phyloP scores from a whole-genome alignment of 2,329 filamentous ascomycete genomes.

The Venturia pyrina region DNA sequence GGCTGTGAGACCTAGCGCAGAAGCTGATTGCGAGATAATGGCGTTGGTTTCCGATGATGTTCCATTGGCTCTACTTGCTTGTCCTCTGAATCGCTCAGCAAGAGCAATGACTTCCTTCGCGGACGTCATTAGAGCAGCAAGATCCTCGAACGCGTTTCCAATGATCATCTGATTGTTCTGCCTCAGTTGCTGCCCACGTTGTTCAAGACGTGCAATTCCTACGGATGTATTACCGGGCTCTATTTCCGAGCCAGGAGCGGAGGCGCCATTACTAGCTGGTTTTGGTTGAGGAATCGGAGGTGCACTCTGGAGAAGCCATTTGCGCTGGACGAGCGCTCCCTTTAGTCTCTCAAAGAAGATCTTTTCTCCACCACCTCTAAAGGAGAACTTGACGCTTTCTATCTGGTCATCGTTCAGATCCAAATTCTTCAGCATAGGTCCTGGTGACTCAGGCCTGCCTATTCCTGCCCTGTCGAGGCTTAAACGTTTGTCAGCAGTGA shows the following conservation, averaged over 20 bases:
- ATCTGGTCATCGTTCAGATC: constrained; percentile 48
- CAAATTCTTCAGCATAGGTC: constrained; percentile 47
- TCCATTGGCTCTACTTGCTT: constrained; percentile 46
- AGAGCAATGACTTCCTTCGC: constrained; percentile 93
- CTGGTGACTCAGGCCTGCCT: constrained; percentile 49
- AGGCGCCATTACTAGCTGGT: constrained; percentile 19
- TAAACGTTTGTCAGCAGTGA: constrained; percentile 40
- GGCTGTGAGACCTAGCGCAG: constrained; percentile 77
- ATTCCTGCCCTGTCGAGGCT: constrained; percentile 23
- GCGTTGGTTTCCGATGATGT: constrained; percentile 52
- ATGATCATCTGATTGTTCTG: constrained; percentile 93
- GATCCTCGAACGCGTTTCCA: constrained; percentile 86
- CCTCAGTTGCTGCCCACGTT: constrained; percentile 70
- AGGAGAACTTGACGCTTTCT: constrained; percentile 83
- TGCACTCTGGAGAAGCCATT: constrained; percentile 87
- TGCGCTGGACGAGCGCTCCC: constrained; percentile 77
- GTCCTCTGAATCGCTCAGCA: constrained; percentile 74
- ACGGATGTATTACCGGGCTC: constrained; percentile 47
- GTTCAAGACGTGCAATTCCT: constrained; percentile 87
- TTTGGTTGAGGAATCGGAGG: constrained; percentile 69
- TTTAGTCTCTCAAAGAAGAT: constrained; percentile 86
- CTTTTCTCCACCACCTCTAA: constrained; percentile 79
- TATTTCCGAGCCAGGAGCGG: constrained; percentile 18
- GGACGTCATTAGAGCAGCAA: constrained; percentile 94
- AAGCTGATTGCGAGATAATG: constrained; percentile 70